These are phyloP conservation scores for Nigrospora sphaerica DNA, from an alignment of 2,329 filamentous ascomycete genomes.

Conservation along the genomic window DNA sequence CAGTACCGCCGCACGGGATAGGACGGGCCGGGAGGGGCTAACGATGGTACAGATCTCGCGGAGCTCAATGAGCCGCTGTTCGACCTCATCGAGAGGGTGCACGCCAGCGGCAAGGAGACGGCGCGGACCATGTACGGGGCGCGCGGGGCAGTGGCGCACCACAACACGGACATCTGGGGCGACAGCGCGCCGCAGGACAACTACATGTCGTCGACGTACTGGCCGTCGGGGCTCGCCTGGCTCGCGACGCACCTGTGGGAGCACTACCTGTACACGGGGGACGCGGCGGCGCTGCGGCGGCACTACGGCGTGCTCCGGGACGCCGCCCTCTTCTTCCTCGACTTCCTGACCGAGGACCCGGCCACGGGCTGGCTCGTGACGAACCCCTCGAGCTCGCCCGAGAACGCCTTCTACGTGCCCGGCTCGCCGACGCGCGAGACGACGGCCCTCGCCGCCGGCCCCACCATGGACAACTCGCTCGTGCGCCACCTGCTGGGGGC, in stretches of 20 bases:
- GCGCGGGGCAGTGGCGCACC: slow-evolving; percentile 24
- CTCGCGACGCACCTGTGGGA: slow-evolving; percentile 19
- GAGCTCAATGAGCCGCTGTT: too few species aligned
- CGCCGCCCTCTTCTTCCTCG: slow-evolving; percentile 22
- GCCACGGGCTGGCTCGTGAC: too few species aligned
- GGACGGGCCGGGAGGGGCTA: too few species aligned
- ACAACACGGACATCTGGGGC: slow-evolving; percentile 29
- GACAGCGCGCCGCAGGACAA: slow-evolving; percentile 25
- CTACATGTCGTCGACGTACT: slow-evolving; percentile 21
- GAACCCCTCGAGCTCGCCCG: slow-evolving; percentile 25
- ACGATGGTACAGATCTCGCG: too few species aligned
- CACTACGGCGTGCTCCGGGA: slow-evolving; percentile 17
- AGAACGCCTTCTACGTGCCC: slow-evolving; percentile 17
- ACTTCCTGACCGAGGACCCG: slow-evolving; percentile 14
- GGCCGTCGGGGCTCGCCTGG: slow-evolving; percentile 21
- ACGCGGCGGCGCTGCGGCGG: slow-evolving; percentile 12
- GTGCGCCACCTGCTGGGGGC: slow-evolving; percentile 26
- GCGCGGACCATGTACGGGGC: slow-evolving; percentile 24
- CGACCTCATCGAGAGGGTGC: slow-evolving; percentile 16
- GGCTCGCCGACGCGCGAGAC: not conserved
- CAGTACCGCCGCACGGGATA: too few species aligned
- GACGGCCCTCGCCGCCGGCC: slow-evolving; percentile 15
- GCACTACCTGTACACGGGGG: slow-evolving; percentile 16
- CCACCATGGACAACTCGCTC: slow-evolving; percentile 30
- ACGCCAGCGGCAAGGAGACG: slow-evolving; percentile 20